Evolutionary conservation across 2,329 filamentous ascomycete genomes (phyloP).

Genomic region (Phaeosphaeriaceae sp.): DNA sequence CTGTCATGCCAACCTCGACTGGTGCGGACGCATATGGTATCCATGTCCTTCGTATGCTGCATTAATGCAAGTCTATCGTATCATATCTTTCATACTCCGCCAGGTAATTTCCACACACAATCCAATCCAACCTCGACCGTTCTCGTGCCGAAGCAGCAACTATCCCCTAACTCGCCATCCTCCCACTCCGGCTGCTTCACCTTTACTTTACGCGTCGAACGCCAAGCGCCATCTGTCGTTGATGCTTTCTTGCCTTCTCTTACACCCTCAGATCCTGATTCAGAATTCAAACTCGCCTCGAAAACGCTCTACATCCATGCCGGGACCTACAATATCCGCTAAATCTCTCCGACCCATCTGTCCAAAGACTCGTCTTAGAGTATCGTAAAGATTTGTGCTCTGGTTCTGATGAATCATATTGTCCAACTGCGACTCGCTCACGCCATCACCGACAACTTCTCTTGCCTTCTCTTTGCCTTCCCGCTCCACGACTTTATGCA

Average conservation of each 20-base stretch:
- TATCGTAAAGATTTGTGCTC: conserved; percentile 96
- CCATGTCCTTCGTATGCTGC: neutral
- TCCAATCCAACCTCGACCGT: conserved; percentile 28
- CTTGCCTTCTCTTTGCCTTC: conserved; percentile 83
- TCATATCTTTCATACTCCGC: conserved; percentile 20
- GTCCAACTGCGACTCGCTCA: conserved; percentile 77
- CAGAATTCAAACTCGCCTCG: conserved; percentile 89
- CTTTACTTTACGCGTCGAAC: conserved; percentile 13
- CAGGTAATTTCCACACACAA: conserved; percentile 39
- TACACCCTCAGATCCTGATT: conserved; percentile 8
- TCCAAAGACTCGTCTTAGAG: conserved; percentile 89
- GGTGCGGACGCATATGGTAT: too few relatives aligned
- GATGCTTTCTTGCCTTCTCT: conserved; percentile 25
- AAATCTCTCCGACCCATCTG: conserved; percentile 93
- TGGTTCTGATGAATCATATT: conserved; percentile 93
- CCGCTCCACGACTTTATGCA: conserved; percentile 93
- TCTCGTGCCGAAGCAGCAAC: conserved; percentile 41
- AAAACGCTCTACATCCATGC: conserved; percentile 90
- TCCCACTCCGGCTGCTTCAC: conserved; percentile 4
- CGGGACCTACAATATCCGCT: conserved; percentile 83
- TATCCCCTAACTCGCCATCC: conserved; percentile 33
- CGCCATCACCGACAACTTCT: conserved; percentile 71
- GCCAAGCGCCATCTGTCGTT: neutral
- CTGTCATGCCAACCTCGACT: too few relatives aligned
- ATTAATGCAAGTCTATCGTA: neutral